A percentile compares a stretch with the other conserved stretches of the same genome.
Conservation (phyloP, 2,329 filamentous ascomycete species). For the Purpureocillium takamizusanense region DNA sequence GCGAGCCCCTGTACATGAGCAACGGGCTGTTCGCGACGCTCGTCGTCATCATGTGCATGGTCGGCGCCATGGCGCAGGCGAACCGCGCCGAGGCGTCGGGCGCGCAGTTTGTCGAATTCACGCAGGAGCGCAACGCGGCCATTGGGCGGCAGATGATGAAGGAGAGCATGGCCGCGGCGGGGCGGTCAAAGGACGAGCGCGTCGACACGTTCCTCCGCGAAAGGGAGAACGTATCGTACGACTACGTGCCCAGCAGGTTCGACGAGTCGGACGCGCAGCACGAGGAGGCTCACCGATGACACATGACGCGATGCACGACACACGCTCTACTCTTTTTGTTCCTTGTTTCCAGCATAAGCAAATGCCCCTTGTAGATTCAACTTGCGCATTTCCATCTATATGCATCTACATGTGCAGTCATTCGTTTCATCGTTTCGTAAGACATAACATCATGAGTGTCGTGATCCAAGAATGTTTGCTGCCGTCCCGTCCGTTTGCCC, state of each 20-base stretch:
- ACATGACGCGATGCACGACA: neutral
- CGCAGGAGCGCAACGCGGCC: slow-evolving; percentile 55
- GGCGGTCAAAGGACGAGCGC: slow-evolving; percentile 51
- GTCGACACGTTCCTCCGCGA: slow-evolving; percentile 71
- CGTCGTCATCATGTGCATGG: slow-evolving; percentile 58
- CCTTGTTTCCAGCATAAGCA: no score
- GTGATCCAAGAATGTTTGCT: no score
- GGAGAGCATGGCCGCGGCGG: slow-evolving; percentile 41
- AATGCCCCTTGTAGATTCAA: no score
- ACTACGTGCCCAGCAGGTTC: slow-evolving; percentile 21
- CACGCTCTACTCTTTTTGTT: no score
- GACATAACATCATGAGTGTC: no score
- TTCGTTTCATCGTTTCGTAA: no score
- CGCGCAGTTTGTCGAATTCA: slow-evolving; percentile 54
- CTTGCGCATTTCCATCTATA: neutral
- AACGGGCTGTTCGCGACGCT: slow-evolving; percentile 67
- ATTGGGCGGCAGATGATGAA: slow-evolving; percentile 51
- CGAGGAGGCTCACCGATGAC: slow-evolving; percentile 2
- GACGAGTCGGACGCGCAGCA: slow-evolving; percentile 11
- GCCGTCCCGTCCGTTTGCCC: no score
- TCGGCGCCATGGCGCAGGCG: slow-evolving; percentile 66
- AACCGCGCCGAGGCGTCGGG: slow-evolving; percentile 57
- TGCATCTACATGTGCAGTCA: neutral
- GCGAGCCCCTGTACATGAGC: slow-evolving; percentile 56
- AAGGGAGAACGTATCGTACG: slow-evolving; percentile 43